Base-by-base conservation (phyloP, 2,329 filamentous ascomycete genomes). In the Kalmusia sp. region DNA sequence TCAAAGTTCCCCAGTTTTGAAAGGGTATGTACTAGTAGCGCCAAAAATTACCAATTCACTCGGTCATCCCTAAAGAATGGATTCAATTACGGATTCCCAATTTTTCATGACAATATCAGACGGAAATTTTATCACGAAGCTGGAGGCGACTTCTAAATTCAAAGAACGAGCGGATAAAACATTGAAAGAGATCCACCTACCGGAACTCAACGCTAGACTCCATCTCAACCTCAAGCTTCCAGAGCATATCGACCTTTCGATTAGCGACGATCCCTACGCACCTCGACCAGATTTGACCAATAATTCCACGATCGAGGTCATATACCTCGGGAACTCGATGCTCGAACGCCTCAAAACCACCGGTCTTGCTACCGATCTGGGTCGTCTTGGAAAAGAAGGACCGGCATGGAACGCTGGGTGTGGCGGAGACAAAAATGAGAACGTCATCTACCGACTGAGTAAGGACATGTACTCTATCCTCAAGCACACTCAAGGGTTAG, bases 311-410 rank as follows among this genome's bases (percentile, higher is more conserved):
- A 54, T 61, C 6, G 37, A 35, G 12, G 44, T 52, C 15, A 27
- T 61, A 19, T 63, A 59, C 22, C 54, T 60, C 11, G 55, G 55
- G n/a, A 62, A 57, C 46, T 61, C 57, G 0, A 62, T 61, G 59
- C 57, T 62, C 22, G 57, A 61, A 46, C 55, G 57, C 33, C 44
- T 62, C 22, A 62, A 62, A 34, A 60, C 52, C 6, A 62, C 55
- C 5, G 59, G 57, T 2, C 17, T 9, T 5, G 17, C 37, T 19
- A 62, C 59, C 0, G 27, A 35, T 1, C 24, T 61, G 3, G 58
- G 34, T 3, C 49, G 22, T 0, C 17, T 58, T 5, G 27, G 17
- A 6, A 35, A 31, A 35, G 22, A 37, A 25, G 25, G 33, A 21
- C 11, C 28, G 21, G 51, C 51, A 28, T 59, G 22, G 40, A 62